Conservation (phyloP, 768 basidiomycete species). For the Lentinula detonsa region DNA sequence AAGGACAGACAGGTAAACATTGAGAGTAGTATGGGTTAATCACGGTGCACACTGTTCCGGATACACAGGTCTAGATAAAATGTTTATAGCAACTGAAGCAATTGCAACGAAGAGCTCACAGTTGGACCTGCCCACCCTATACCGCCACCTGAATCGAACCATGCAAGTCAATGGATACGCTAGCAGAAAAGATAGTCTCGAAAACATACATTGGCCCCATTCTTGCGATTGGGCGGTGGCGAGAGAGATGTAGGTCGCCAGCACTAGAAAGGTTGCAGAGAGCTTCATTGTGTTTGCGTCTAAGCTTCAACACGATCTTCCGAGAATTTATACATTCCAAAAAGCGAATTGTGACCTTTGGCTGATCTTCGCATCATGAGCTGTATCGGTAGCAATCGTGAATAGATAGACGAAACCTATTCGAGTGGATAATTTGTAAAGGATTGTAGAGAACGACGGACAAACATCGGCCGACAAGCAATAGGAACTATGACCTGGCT, state of each 20-base stretch:
- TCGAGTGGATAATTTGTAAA: neutral
- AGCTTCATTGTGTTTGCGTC: neutral
- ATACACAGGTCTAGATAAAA: slow-evolving; percentile 9
- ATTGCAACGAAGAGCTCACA: neutral
- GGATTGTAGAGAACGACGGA: neutral
- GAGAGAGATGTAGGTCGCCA: neutral
- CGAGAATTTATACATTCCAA: neutral
- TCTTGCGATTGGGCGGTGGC: slow-evolving; percentile 3
- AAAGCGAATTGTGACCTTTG: neutral
- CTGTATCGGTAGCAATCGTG: neutral
- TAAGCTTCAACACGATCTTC: neutral
- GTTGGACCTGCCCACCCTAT: slow-evolving; percentile 14
- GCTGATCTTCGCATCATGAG: slow-evolving; percentile 2
- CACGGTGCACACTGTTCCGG: slow-evolving; percentile 11
- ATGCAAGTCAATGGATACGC: neutral
- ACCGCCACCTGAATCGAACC: slow-evolving; percentile 9
- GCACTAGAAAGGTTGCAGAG: neutral
- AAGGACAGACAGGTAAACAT: slow-evolving; percentile 4
- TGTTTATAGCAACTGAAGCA: neutral
- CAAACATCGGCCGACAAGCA: neutral
- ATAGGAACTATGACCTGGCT: neutral
- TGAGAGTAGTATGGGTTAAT: slow-evolving; percentile 12
- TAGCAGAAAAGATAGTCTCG: neutral
- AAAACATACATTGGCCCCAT: slow-evolving; percentile 9
- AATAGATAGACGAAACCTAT: neutral